Evolutionary conservation across 2,329 filamentous ascomycete genomes (phyloP), one percentile per base, ranked within the genome.

Genomic region (Calonectria leucothoes): DNA sequence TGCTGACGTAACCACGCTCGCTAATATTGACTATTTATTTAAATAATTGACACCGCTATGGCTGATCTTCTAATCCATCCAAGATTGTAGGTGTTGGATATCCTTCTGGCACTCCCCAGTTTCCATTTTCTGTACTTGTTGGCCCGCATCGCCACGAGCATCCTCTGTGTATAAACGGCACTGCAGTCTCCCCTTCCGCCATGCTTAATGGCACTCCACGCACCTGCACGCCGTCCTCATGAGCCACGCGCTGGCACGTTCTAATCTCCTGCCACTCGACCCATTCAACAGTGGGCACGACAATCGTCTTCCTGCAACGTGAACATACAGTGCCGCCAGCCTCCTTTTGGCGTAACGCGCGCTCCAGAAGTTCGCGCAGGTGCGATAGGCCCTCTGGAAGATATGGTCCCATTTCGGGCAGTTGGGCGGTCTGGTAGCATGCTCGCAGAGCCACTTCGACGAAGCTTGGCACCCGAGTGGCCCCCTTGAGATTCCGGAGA

Each of bases 261-360:
- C 76, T 73, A 29, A 86, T 69, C 71, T 89, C 86, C 81, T 89
- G 91, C 89, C 91, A 93, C 78, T 93, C 92, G 10, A 93, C 82
- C 91, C 92, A 93, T 78, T 91, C 87, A 0, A 88, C 84, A 4
- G 87, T 82, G 3, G 91, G 89, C 27, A 89, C 83, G 8, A 91
- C 83, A 5, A 89, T 86, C 11, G 81, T 79, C 33, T 87, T 86
- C 29, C 82, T 77, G 78, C 92, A 93, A 0, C 86, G 83, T 1
- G 89, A 88, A 77, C 92, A 93, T 2, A 79, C 78, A 33, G 88
- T 78, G 1, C 88, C 88, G 6, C 91, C 91, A 0, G 82, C 82
- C 45, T 89, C 85, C 45, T 86, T 86, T 73, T 88, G 86, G 5
- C 78, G 74, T 0, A 81, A 78, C 4, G 87, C 85, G 14, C 83